Conservation (phyloP, 768 basidiomycete species). For the Pleurotus sapidus region DNA sequence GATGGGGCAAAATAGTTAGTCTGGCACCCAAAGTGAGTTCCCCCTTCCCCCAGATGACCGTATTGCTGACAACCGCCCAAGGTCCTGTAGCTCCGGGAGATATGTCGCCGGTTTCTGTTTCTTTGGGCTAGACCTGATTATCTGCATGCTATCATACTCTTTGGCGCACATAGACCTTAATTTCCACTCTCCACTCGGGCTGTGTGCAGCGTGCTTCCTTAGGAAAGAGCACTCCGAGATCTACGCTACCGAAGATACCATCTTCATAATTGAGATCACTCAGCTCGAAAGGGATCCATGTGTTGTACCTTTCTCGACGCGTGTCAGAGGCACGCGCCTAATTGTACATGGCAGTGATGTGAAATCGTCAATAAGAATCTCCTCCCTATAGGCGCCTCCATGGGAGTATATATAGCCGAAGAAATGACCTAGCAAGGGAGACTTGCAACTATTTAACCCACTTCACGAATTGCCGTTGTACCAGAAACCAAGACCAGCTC, state of each 20-base stretch:
- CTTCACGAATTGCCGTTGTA: no score
- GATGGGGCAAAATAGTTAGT: constrained; percentile 93
- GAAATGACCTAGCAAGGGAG: no score
- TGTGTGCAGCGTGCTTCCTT: neutral
- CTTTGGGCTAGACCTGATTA: neutral
- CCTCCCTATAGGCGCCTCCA: neutral
- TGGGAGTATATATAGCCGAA: neutral
- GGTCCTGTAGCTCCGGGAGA: constrained; percentile 1
- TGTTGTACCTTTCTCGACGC: neutral
- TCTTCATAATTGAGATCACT: no score
- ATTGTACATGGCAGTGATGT: neutral
- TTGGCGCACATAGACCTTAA: neutral
- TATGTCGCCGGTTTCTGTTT: neutral
- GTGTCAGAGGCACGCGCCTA: neutral
- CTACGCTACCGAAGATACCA: neutral
- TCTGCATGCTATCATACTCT: neutral
- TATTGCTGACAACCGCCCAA: neutral
- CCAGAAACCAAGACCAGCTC: no score
- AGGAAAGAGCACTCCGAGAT: neutral
- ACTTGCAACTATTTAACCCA: no score
- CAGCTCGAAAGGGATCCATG: neutral
- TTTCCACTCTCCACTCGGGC: neutral
- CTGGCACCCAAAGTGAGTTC: constrained; percentile 84
- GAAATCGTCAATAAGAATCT: neutral
- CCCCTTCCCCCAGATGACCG: neutral